phyloP scores from a whole-genome alignment of 2,329 filamentous ascomycete genomes.

The Botrytis sinoallii region DNA sequence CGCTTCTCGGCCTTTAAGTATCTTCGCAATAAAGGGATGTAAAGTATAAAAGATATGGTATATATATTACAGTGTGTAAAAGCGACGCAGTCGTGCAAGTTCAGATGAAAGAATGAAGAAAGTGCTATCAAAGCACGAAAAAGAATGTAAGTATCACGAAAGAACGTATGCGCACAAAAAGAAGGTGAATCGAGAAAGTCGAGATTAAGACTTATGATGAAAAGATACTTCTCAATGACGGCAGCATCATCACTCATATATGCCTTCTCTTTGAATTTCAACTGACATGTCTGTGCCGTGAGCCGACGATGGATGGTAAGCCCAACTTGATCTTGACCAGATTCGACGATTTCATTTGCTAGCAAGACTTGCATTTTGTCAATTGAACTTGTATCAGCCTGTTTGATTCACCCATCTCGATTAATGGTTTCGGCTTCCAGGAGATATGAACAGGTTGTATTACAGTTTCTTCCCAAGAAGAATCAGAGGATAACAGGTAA shows the following conservation, averaged over 20 bases:
- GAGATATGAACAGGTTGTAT: background rate
- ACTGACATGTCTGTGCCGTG: background rate
- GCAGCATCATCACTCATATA: conserved; percentile 12
- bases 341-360: background rate
- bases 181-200: background rate
- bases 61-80: background rate
- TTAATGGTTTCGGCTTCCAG: conserved; percentile 10
- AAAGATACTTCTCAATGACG: background rate
- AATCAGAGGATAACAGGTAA: background rate
- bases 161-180: conserved; percentile 1
- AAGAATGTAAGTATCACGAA: conserved; percentile 4
- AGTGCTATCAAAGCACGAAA: conserved; percentile 19
- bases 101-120: background rate
- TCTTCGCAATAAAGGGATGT: background rate
- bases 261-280: background rate
- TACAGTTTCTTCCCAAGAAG: background rate
- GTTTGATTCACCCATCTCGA: conserved; percentile 10
- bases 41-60: background rate
- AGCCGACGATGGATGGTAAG: background rate
- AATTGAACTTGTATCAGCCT: background rate
- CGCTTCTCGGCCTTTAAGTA: background rate
- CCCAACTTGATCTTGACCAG: background rate
- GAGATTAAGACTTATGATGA: conserved; percentile 1
- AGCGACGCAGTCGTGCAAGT: conserved; percentile 13
- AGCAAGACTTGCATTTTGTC: background rate